Evolutionary conservation across 306 rosid genomes (phyloP).

Genomic region (Fragaria vesca): DNA sequence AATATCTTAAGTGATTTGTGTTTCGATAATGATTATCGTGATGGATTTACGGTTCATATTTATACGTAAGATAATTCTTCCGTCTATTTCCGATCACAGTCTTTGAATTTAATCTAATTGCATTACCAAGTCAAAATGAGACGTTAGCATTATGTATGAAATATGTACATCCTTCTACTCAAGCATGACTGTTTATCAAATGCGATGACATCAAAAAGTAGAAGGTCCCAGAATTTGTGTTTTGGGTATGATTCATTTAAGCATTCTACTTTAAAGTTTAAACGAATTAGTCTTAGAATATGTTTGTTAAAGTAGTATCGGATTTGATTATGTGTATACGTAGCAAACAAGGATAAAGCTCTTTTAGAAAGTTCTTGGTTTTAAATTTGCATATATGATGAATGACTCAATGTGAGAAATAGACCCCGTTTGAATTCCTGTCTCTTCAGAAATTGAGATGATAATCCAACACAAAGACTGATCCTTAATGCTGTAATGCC

Average conservation of each 20-base stretch:
- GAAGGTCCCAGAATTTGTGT: neutral
- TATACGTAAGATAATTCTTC: neutral
- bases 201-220: neutral
- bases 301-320: neutral
- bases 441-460: constrained; percentile 5
- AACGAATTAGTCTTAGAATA: neutral
- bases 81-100: neutral
- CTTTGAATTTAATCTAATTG: neutral
- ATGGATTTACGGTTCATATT: neutral
- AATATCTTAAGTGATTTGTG: neutral
- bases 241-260: constrained; percentile 4
- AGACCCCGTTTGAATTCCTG: constrained; percentile 29
- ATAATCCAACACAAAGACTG: constrained; percentile 41
- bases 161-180: neutral
- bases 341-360: neutral
- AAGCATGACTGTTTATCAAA: neutral
- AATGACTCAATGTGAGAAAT: constrained; percentile 14
- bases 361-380: neutral
- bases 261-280: constrained; percentile 2
- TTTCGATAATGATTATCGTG: neutral
- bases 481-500: constrained; percentile 3
- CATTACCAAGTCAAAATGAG: neutral
- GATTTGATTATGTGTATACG: neutral
- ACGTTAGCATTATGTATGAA: neutral
- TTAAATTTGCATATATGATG: constrained; percentile 7